Base-by-base conservation (phyloP, 495 filamentous ascomycete genomes). In the Aspergillus affinis region DNA sequence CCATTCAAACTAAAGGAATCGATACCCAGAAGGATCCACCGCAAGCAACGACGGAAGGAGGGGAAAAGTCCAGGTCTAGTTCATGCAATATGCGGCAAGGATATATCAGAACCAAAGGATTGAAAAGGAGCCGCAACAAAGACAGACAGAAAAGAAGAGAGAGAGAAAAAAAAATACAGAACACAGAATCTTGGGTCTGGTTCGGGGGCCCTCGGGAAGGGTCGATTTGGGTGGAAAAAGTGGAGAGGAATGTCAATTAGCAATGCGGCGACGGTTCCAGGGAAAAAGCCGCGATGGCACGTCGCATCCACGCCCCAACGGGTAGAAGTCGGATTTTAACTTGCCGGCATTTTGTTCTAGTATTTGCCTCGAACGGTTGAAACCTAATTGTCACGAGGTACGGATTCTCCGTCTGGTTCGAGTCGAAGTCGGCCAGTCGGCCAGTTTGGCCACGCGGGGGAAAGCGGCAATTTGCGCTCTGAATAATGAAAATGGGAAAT, bases 41-140 rank as follows among this genome's bases (percentile, higher is more conserved):
- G 27, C 36, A 58, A 54, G 48, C 36, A 52, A 44, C 32, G 51
- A 19, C 10, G 15, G 30, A 48, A 36, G 20, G 46, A 52, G 51
- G 47, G 53, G 48, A 51, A 54, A 57, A 57, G 41, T 45, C 29
- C 52, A 36, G 29, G 26, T 54, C 52, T 62, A 57, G 54, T 64
- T 64, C 51, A 64, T 60, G 62, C 61, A 64, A 48, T 36, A 51
- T 64, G 53, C 58, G 44, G 49, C 48, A 55, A 60, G 51, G 36
- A 59, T 55, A 59, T 55, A 56, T 63, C 51, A 55, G 48, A 56
- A 56, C 20, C 36, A 46, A 54, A 55, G 51, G 51, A 41, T 47
- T 48, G 26, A 32, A 19, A 57, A 57, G 57, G 62, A 64, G 62
- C 58, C 62, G 53, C 62, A 64, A 60, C 10, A 55, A 55, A 55